Base-by-base conservation (phyloP, 1,284 basidiomycete genomes). In the Ustilago trichophora region DNA sequence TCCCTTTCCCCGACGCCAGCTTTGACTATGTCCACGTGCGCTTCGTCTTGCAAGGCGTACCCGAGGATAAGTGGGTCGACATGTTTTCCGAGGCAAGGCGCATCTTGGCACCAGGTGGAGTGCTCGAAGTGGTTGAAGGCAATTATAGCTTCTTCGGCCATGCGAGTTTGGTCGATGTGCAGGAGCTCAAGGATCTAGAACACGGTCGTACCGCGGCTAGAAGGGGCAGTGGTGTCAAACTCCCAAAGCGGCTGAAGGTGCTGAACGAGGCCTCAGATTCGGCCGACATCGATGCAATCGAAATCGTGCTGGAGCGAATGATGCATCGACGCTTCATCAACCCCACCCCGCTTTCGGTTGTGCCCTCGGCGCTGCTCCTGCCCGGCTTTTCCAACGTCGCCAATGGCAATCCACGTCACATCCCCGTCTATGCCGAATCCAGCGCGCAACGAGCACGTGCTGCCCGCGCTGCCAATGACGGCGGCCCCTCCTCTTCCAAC, bases 11-110 rank as follows among this genome's bases (percentile, higher is more conserved):
- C 8, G 71, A 75, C 40, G 64, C 53, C 21, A 56, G 52, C 33
- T 77, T 77, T 50, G 75, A 77, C 54, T 77, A 58, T 13, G 62
- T 77, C 31, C 75, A 77, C 32, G 55, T 72, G 7, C 60, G 74
- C 7, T 72, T 53, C 41, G 11, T 77, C 11, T 15, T 38, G 5
- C 52, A 51, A 22, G 68, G 53, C 22, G 49, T 77, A 10, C 71
- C 72, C 11, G 73, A 77, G 34, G 63, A 73, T 32, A 62, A 51
- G 37, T 76, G 73, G 75, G 24, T 52, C 31, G 56, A 63, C 13
- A 13, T 77, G 8, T 40, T 77, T 10, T 35, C 51, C 6, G 73
- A 75, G 13, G 44, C 48, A 3, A 34, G 52, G 22, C 54, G 75
- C 16, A 45, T 77, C 18, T 32, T 76, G 16, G 65, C 65, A 6